Base-by-base conservation (phyloP, 192 early-diverging fungal genomes). In the Backusella westeae region DNA sequence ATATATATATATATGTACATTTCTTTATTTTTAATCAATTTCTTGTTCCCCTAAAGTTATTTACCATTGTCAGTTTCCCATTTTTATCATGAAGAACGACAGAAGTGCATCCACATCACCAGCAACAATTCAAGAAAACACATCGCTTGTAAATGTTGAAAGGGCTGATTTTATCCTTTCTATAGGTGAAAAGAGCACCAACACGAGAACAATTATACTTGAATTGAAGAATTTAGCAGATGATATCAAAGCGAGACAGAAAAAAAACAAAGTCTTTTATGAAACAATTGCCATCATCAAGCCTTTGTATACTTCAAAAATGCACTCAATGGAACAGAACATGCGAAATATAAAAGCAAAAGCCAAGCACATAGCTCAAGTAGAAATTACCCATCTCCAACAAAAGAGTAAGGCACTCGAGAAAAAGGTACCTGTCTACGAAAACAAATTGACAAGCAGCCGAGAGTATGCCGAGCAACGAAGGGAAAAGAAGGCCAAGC, bases 401-500 rank as follows among this genome's bases (percentile, higher is more conserved):
- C 35, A n/a, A 9, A 49, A 44, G 10, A 49, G 72, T 6, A 32
- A 9, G 0, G 23, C 38, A 34, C 56, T 73, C 3, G 42, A 74
- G 26, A 23, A 32, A 6, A 49, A 74, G 29, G 17, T 70, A 0
- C 36, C 65, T 38, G 44, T 53, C 15, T 34, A 69, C 23, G 77
- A 78, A 23, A 29, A 35, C 1, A 29, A 68, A 4, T 32, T 78
- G 21, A 52, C 34, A 23, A 52, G 42, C 26, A 72, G 65, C 19
- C 49, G 72, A 36, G 26, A 74, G 9, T 73, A 73, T 56, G 72
- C 72, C 12, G 66, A 78, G 34, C 72, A 74, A 23, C 65, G 77
- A n/a, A 67, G 67, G n/a, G 42, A 73, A 8, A 78, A 78, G 26
- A 68, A 73, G n/a, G 39, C 72, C n/a, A 78, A 63, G 9, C 42